A percentile compares a stretch with the other conserved stretches of the same genome.
Evolutionary conservation across 768 basidiomycete species (phyloP).

Genomic region (Pulveroboletus ravenelii): DNA sequence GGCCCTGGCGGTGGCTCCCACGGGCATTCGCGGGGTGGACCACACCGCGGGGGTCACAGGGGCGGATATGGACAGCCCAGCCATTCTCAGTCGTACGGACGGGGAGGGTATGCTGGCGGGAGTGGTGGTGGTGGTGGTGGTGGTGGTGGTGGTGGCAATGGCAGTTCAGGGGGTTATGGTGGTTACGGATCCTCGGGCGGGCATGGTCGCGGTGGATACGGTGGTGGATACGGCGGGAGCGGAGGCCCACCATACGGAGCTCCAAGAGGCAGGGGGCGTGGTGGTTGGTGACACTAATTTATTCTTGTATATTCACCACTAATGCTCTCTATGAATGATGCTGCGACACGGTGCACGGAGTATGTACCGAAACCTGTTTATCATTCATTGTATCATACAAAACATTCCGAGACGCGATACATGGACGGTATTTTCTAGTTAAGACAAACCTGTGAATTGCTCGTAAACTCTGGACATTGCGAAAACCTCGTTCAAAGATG

Average conservation of each 20-base stretch:
- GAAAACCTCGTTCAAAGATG: neutral
- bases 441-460: neutral
- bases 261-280: slow-evolving; percentile 47
- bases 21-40: slow-evolving; percentile 23
- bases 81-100: slow-evolving; percentile 21
- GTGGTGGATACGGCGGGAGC: slow-evolving; percentile 14
- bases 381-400: slow-evolving; percentile 16
- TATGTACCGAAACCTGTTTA: slow-evolving; percentile 1
- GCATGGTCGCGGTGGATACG: slow-evolving; percentile 38
- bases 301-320: slow-evolving; percentile 18
- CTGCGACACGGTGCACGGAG: slow-evolving; percentile 2
- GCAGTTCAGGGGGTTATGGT: slow-evolving; percentile 25
- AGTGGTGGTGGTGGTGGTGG: neutral
- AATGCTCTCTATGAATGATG: slow-evolving; percentile 3
- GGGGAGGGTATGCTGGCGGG: slow-evolving; percentile 24
- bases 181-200: slow-evolving; percentile 28
- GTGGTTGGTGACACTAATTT: slow-evolving; percentile 37
- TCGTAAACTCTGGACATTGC: neutral
- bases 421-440: neutral
- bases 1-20: slow-evolving; percentile 28
- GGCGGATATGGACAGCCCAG: slow-evolving; percentile 23
- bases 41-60: slow-evolving; percentile 24
- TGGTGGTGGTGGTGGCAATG: neutral
- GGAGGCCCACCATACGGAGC: slow-evolving; percentile 21
- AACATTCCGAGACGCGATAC: neutral